These are phyloP conservation scores for Clitopilus hobsonii DNA, from an alignment of 768 basidiomycete species.

Conservation along the genomic window DNA sequence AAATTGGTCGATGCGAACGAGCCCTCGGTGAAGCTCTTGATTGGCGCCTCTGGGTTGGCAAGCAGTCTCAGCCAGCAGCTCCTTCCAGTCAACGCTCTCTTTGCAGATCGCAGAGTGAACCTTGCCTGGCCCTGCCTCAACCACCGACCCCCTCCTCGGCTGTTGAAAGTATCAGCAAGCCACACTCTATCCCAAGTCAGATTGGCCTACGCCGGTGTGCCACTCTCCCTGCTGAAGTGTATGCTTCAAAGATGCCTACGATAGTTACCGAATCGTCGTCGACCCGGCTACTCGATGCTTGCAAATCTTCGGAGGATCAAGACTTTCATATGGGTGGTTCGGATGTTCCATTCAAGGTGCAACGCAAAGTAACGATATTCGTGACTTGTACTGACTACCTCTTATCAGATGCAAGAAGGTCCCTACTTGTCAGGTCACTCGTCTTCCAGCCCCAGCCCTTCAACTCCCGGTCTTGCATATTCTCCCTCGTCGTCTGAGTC, in stretches of 20 bases:
- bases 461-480: conserved; percentile 53
- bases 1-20: conserved; percentile 86
- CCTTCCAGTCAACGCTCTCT: conserved; percentile 30
- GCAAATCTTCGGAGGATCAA: neutral
- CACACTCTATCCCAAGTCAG: neutral
- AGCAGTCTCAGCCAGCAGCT: conserved; percentile 30
- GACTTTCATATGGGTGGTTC: neutral
- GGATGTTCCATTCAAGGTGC: conserved; percentile 6
- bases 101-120: conserved; percentile 49
- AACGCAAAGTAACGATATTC: neutral
- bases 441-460: conserved; percentile 36
- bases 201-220: conserved; percentile 31
- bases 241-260: neutral
- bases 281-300: neutral
- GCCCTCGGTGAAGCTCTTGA: conserved; percentile 82
- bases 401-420: too few species aligned
- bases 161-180: conserved; percentile 9
- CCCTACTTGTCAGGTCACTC: conserved; percentile 12
- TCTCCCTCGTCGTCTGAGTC: conserved; percentile 61
- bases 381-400: neutral
- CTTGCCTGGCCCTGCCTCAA: conserved; percentile 16
- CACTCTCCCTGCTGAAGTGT: conserved; percentile 34
- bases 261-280: neutral
- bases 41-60: conserved; percentile 94
- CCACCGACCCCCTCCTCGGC: conserved; percentile 20